Evolutionary conservation across 129 eudicot species (phyloP).

Genomic region (Rutidosis leptorrhynchoides): DNA sequence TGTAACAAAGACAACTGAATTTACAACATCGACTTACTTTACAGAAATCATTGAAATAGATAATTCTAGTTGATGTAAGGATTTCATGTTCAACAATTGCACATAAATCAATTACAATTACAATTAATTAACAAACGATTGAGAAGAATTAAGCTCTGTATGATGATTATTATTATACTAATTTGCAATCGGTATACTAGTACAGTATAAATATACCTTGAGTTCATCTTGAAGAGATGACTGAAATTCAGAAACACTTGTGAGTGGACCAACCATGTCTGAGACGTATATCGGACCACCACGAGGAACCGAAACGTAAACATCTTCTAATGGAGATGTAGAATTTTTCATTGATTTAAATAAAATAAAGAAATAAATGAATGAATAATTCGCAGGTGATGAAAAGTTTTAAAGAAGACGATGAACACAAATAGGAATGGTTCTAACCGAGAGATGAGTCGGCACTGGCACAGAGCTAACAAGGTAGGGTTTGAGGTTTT

Average conservation of each 20-base stretch:
- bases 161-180: not conserved
- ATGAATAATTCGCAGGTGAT: not conserved
- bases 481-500: not conserved
- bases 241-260: slow-evolving; percentile 51
- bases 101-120: not conserved
- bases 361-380: too few relatives aligned
- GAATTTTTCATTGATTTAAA: slow-evolving; percentile 21
- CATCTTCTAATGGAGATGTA: slow-evolving; percentile 21
- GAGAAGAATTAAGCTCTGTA: not conserved
- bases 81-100: not conserved
- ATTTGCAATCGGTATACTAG: not conserved
- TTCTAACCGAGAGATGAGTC: not conserved
- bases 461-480: not conserved
- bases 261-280: slow-evolving; percentile 64
- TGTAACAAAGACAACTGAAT: not conserved
- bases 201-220: slow-evolving; percentile 11
- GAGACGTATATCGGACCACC: slow-evolving; percentile 75
- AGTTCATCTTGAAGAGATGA: slow-evolving; percentile 34
- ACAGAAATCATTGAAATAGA: not conserved
- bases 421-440: not conserved
- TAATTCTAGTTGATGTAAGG: not conserved
- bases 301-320: slow-evolving; percentile 47
- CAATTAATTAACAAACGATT: not conserved
- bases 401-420: not conserved
- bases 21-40: not conserved